Evolutionary conservation across 768 basidiomycete genomes (phyloP), one percentile per base, ranked within the genome.

Genomic region (Astraeus odoratus): DNA sequence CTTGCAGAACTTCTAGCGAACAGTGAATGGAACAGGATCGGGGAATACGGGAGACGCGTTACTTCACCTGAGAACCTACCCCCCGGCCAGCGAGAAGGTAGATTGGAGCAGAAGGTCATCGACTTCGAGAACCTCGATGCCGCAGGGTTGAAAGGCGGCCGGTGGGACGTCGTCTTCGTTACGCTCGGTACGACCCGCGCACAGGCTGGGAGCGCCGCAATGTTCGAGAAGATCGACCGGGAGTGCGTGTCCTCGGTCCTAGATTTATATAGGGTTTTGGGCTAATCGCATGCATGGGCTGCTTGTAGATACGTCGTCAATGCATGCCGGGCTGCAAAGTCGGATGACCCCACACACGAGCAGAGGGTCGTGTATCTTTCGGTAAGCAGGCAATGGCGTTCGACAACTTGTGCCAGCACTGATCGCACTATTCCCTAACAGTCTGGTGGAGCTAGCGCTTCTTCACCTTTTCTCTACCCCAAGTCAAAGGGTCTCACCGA

Each of bases 401-500:
- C 39, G 45, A n/a, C n/a, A n/a, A n/a, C n/a, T n/a, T n/a, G n/a
- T n/a, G n/a, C n/a, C n/a, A n/a, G n/a, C n/a, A n/a, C n/a, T n/a
- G n/a, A n/a, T n/a, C 22, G 9, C 5, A 25, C 18, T 22, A 19
- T 6, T 30, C 33, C 15, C 2, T 8, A 27, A 12, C 45, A 83
- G 81, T 71, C 71, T 16, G 20, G 7, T 1, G 72, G 73, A 9
- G 78, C 84, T 19, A 62, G 76, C 54, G 44, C 76, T 0, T 64
- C 61, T 1, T 77, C 81, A 4, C 50, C 43, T 0, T 70, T 80
- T 52, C 60, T 84, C 13, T 86, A 86, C 47, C 19, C 36, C 46
- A 86, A 81, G 71, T 80, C 77, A 54, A 88, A 89, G 62, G 88
- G 84, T 13, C 63, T 79, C 24, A 90, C 88, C 0, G 89, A 90